Evolutionary conservation across 1,139 yeast genomes (phyloP).

Genomic region (Hansenula anomala): DNA sequence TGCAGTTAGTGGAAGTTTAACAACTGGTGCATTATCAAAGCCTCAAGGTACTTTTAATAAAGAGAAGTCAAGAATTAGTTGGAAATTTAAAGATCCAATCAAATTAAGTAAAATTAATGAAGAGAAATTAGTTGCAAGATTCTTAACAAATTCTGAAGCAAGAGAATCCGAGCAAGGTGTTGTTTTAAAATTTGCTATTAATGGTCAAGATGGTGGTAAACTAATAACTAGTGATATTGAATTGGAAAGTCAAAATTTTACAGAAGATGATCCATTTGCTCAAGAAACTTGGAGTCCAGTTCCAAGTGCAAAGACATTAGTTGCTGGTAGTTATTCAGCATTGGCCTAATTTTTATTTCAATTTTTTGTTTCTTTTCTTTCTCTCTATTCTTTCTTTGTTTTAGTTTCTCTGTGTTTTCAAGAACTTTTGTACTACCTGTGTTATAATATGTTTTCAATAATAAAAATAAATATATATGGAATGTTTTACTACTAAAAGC

Average conservation of each 20-base stretch:
- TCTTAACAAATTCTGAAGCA: constrained; percentile 58
- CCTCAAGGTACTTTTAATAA: constrained; percentile 88
- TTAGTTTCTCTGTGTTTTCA: neutral
- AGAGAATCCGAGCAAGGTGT: constrained; percentile 67
- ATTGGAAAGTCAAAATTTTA: constrained; percentile 26
- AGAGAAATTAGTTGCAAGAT: constrained; percentile 66
- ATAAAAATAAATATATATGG: neutral
- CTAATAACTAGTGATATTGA: constrained; percentile 26
- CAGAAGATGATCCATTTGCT: constrained; percentile 32
- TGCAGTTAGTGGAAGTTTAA: constrained; percentile 43
- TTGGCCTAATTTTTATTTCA: constrained; percentile 12
- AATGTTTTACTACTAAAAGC: too few species aligned
- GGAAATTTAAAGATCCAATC: constrained; percentile 62
- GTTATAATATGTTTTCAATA: neutral
- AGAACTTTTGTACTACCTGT: neutral
- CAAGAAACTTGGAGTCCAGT: constrained; percentile 27
- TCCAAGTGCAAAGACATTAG: constrained; percentile 26
- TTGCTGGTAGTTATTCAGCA: constrained; percentile 32
- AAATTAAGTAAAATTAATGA: constrained; percentile 37
- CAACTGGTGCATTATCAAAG: constrained; percentile 74
- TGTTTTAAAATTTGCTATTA: constrained; percentile 54
- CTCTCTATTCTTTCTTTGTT: neutral
- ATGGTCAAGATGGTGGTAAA: constrained; percentile 24
- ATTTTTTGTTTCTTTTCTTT: neutral
- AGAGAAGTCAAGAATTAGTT: constrained; percentile 79